Percentiles rank a stretch among this genome's conserved stretches.
Evolutionary conservation across 1,284 basidiomycete species (phyloP).

Genomic region (Pascua guehoae): DNA sequence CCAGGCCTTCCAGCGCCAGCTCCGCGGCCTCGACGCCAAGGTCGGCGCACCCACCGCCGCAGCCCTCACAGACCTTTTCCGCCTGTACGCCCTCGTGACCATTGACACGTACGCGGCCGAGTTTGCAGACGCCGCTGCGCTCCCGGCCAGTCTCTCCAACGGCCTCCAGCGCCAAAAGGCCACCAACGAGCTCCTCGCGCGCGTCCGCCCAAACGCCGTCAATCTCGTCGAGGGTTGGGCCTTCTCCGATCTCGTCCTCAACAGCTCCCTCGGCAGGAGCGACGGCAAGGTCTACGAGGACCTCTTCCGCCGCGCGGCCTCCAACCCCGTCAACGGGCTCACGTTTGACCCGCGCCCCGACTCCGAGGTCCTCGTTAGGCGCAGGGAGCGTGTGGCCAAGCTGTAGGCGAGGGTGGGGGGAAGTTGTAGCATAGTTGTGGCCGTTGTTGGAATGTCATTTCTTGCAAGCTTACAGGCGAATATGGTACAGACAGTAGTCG

Average conservation of each 20-base stretch:
- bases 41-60: constrained; percentile 1
- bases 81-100: constrained; percentile 51
- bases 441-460: no score
- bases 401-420: neutral
- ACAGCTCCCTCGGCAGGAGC: constrained; percentile 55
- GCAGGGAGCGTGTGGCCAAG: constrained; percentile 4
- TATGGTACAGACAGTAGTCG: no score
- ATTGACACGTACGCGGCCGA: constrained; percentile 50
- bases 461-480: no score
- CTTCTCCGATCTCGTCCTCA: constrained; percentile 56
- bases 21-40: constrained; percentile 1
- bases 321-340: constrained; percentile 17
- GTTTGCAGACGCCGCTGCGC: constrained; percentile 52
- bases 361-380: constrained; percentile 1
- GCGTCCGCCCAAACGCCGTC: constrained; percentile 18
- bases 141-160: constrained; percentile 32
- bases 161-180: constrained; percentile 7
- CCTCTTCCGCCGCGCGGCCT: constrained; percentile 47
- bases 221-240: constrained; percentile 56
- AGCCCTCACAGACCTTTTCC: constrained; percentile 44
- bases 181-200: constrained; percentile 1
- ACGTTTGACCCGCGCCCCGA: constrained; percentile 11
- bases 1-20: neutral
- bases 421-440: no score
- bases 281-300: constrained; percentile 52